Evolutionary conservation across 2,329 filamentous ascomycete species (phyloP), one percentile per base, ranked within the genome.

Genomic region (Emericellopsis atlantica): DNA sequence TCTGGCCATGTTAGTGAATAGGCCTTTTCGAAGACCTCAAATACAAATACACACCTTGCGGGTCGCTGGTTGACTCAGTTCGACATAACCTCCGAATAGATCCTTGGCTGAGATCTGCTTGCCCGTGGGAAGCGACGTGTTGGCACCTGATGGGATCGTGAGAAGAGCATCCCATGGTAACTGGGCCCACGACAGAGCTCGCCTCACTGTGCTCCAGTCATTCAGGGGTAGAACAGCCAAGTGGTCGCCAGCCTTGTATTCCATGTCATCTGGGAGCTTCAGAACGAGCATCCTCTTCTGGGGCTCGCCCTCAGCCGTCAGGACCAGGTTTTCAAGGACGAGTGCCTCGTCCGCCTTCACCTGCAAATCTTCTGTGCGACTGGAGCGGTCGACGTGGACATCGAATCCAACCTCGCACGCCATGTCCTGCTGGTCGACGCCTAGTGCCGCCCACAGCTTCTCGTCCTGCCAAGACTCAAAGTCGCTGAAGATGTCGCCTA

Each of bases 381-480:
- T 24, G 10, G 14, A 14, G n/a, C 16, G 14, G 9, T 26, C 36
- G 4, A 37, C 32, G n/a, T 35, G 32, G 18, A 35, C n/a, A 21
- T 35, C n/a, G n/a, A 35, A 35, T 15, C 18, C 32, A 21, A 14
- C 9, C 8, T 35, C 32, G 9, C 7, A 9, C n/a, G n/a, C 32
- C n/a, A 15, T 14, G 18, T 16, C n/a, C n/a, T 4, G n/a, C n/a
- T 35, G 32, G 9, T 21, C 5, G 9, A 15, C 32, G n/a, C 32
- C 10, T 9, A 79, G 65, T 48, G 59, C 58, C 0, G 62, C 62
- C 57, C 59, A 66, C 14, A 65, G 49, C 3, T 58, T 49, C 1
- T 65, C 62, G 46, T 81, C 76, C 44, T 74, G 67, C 79, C 79
- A 83, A 24, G 59, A 60, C 47, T 82, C 76, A 47, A 82, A 61